Conservation (phyloP, 768 basidiomycete species). For the Lyophyllum semitale region DNA sequence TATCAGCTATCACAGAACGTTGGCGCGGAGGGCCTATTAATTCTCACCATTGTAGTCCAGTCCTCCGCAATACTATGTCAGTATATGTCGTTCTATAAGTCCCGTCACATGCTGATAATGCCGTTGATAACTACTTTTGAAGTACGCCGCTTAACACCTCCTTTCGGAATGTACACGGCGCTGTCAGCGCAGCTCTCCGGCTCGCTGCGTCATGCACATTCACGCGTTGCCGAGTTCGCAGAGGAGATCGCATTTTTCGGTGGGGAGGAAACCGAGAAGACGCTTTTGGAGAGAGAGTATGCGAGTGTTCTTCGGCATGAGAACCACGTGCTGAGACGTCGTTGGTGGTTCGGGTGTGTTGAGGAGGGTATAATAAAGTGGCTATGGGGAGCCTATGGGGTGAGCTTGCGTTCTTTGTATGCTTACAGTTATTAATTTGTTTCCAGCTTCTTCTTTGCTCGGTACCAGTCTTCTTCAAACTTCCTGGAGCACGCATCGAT, state of each 20-base stretch:
- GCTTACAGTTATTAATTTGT: constrained; percentile 9
- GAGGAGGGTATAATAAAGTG: constrained; percentile 98
- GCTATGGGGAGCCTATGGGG: constrained; percentile 95
- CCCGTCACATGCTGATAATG: not conserved
- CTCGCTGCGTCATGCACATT: constrained; percentile 88
- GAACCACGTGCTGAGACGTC: constrained; percentile 72
- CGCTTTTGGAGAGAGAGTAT: constrained; percentile 88
- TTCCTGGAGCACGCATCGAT: constrained; percentile 75
- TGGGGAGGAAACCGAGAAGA: constrained; percentile 89
- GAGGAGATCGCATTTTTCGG: constrained; percentile 90
- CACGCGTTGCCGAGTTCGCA: constrained; percentile 83
- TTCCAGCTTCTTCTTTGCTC: constrained; percentile 81
- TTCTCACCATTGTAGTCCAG: constrained; percentile 85
- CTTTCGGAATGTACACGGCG: constrained; percentile 90
- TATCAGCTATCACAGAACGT: constrained; percentile 93
- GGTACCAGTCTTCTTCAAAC: constrained; percentile 88
- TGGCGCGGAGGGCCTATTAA: constrained; percentile 87
- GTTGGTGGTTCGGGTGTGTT: constrained; percentile 88
- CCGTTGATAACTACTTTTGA: constrained; percentile 7
- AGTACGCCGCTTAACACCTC: constrained; percentile 89
- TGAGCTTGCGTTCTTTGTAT: constrained; percentile 12
- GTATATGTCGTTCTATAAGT: constrained; percentile 28
- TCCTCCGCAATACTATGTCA: constrained; percentile 77
- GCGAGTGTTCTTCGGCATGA: constrained; percentile 84
- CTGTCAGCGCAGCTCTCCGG: constrained; percentile 88